Conservation (phyloP, 345 rosid species). For the Kandelia obovata region DNA sequence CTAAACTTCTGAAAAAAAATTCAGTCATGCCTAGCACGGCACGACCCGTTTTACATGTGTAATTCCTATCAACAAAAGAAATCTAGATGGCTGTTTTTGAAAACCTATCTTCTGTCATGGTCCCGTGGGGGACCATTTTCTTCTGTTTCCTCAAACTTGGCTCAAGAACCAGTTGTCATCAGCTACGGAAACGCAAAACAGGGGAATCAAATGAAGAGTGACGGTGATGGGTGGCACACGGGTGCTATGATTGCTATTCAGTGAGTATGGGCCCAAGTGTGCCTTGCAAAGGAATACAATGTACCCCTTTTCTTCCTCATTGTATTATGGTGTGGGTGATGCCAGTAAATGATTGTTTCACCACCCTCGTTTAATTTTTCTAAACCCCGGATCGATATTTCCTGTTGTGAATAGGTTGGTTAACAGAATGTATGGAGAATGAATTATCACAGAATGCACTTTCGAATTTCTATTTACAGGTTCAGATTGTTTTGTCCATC, state of each 20-base stretch:
- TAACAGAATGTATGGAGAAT: background rate
- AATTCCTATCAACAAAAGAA: background rate
- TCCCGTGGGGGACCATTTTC: constrained; percentile 21
- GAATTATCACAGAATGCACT: background rate
- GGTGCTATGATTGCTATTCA: constrained; percentile 7
- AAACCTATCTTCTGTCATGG: background rate
- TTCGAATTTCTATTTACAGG: background rate
- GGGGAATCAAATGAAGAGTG: constrained; percentile 12
- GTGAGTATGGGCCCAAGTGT: constrained; percentile 11
- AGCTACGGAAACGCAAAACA: constrained; percentile 4
- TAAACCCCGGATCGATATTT: background rate
- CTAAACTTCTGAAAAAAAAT: background rate
- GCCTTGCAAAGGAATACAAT: constrained; percentile 5
- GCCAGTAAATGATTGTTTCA: background rate
- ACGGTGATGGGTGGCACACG: constrained; percentile 13
- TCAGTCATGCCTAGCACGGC: too few species aligned
- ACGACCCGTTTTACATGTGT: too few species aligned
- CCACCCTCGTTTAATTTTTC: too few species aligned
- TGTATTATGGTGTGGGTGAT: background rate
- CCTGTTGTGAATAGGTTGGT: background rate
- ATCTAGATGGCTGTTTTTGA: background rate
- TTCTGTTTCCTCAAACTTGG: constrained; percentile 16
- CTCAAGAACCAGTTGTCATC: constrained; percentile 13
- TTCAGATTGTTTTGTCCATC: too few species aligned
- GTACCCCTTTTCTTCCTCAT: background rate